These are phyloP conservation scores for Barnettozyma populi DNA, from an alignment of 805 yeast genomes.

Conservation along the genomic window DNA sequence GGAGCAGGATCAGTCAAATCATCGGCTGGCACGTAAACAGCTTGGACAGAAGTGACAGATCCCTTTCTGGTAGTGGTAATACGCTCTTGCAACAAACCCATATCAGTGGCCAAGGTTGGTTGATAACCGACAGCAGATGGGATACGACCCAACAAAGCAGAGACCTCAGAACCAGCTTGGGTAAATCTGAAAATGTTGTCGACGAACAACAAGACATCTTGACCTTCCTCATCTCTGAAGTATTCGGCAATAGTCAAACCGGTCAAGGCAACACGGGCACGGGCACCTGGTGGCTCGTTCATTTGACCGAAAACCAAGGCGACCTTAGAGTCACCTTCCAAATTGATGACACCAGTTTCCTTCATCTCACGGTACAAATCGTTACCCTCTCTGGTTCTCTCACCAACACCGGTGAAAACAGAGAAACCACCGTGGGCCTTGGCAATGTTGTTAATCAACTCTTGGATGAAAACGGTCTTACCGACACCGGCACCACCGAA, in stretches of 20 bases:
- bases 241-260: conserved; percentile 99
- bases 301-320: conserved; percentile 99
- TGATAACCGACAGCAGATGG: conserved; percentile 99
- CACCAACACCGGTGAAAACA: conserved; percentile 99
- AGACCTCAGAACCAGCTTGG: conserved; percentile 99
- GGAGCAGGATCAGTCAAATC: conserved; percentile 99
- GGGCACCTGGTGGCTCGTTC: conserved; percentile 99
- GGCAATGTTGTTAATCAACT: conserved; percentile 98
- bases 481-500: conserved; percentile 99
- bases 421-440: conserved; percentile 99
- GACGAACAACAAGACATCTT: conserved; percentile 98
- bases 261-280: conserved; percentile 99
- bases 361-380: conserved; percentile 99
- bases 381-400: conserved; percentile 99
- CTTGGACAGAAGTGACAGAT: conserved; percentile 99
- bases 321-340: conserved; percentile 99
- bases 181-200: conserved; percentile 99
- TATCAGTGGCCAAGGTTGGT: conserved; percentile 99
- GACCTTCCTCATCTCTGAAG: conserved; percentile 99
- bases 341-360: conserved; percentile 99
- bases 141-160: conserved; percentile 99
- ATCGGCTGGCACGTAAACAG: conserved; percentile 99
- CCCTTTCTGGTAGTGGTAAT: conserved; percentile 99
- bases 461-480: conserved; percentile 99
- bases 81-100: conserved; percentile 99